Evolutionary conservation across 2,329 filamentous ascomycete genomes (phyloP).

Genomic region (Dothistroma septosporum): DNA sequence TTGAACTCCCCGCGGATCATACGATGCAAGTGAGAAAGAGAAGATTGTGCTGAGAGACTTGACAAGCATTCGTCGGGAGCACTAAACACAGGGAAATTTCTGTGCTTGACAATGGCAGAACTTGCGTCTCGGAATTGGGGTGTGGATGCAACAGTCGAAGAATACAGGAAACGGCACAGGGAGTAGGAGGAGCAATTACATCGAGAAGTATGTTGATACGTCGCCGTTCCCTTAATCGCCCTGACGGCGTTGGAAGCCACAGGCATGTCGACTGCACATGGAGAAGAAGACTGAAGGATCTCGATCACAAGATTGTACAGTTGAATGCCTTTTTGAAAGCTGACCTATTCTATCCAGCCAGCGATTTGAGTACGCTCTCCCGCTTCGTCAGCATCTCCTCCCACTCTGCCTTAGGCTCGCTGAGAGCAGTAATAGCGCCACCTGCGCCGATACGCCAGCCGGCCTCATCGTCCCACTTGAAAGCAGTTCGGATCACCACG

Average conservation of each 20-base stretch:
- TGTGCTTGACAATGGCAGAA: no score
- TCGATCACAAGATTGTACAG: background rate
- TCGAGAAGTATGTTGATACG: no score
- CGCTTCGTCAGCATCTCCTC: slow-evolving; percentile 71
- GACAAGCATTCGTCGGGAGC: no score
- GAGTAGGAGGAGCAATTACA: no score
- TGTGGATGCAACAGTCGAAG: no score
- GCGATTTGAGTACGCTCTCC: slow-evolving; percentile 27
- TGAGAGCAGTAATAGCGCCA: slow-evolving; percentile 82
- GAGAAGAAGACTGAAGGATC: background rate
- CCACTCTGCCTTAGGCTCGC: slow-evolving; percentile 73
- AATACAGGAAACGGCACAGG: no score
- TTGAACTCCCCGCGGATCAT: no score
- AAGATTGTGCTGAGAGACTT: no score
- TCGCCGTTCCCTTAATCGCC: no score
- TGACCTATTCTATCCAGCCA: slow-evolving; percentile 7
- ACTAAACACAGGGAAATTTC: no score
- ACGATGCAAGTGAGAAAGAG: no score
- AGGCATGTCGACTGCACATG: background rate
- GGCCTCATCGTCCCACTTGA: slow-evolving; percentile 63
- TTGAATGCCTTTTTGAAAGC: slow-evolving; percentile 8
- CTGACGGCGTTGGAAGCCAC: background rate
- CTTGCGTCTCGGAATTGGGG: no score
- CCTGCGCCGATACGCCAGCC: slow-evolving; percentile 82
- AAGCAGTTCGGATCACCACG: slow-evolving; percentile 81